Base-by-base conservation (phyloP, 176 grass and related monocot species). In the bread wheat (Triticum aestivum) region DNA sequence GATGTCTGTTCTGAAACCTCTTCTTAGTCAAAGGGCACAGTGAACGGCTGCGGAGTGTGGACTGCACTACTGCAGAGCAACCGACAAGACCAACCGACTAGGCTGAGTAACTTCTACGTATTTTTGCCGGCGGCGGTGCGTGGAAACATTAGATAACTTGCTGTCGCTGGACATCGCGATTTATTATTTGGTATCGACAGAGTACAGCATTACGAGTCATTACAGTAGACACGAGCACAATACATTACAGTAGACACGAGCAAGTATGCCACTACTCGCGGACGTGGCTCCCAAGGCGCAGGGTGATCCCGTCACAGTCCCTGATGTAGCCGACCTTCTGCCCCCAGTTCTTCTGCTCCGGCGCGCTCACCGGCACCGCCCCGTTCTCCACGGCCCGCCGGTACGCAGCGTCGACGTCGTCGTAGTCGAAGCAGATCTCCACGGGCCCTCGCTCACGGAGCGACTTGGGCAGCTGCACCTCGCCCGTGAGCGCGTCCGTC, bases 341-440 rank as follows among this genome's bases (percentile, higher is more conserved):
- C 0, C 96, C 93, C 96, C 91, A 98, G 14, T 44, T 85, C 79
- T 95, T 98, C n/a, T 45, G 27, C 84, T 94, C 93, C 15, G 88
- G 93, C 37, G 84, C 30, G 77, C 96, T 92, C 51, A 98, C 88
- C 4, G 91, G 84, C 68, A 80, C 23, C 3, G 96, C 93, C 27
- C 96, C 93, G 15, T 52, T 71, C 5, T 90, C 90, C 27, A 95
- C 88, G 21, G 91, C 93, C 44, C 70, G 79, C 35, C 37, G 66
- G 88, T 94, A 98, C 37, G 90, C 93, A 5, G 86, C 86, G 69
- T 98, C 96, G 2, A 98, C 93, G 69, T 98, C 96, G 24, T 26
- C n/a, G 70, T 89, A 98, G 81, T 86, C 84, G 83, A 98, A 98
- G 93, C 90, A 95, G 82, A 98, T 90, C 91, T 98, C 93, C 58